Evolutionary conservation across 192 early-diverging fungal species (phyloP).

Genomic region (Coemansia sp.): DNA sequence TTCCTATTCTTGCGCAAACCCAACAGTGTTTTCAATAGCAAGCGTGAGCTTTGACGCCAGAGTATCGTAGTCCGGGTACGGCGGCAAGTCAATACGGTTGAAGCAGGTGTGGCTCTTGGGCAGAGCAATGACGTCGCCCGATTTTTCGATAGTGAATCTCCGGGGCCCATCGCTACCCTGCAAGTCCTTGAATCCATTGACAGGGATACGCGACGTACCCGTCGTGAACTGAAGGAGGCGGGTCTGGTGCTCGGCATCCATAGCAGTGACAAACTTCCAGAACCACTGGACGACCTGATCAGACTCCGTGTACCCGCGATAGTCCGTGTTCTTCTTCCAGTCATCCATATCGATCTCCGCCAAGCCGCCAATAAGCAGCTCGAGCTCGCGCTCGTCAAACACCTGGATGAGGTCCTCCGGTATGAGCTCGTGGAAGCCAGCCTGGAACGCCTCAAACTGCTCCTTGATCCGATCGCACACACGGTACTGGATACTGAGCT

Average conservation of each 20-base stretch:
- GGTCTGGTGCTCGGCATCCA: constrained; percentile 93
- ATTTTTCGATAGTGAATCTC: constrained; percentile 93
- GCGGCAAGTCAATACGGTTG: constrained; percentile 95
- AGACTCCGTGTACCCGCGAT: constrained; percentile 94
- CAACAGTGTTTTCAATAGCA: constrained; percentile 95
- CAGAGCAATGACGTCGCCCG: constrained; percentile 78
- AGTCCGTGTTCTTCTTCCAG: constrained; percentile 99
- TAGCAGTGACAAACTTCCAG: constrained; percentile 86
- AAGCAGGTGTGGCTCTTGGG: constrained; percentile 98
- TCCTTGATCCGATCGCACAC: constrained; percentile 90
- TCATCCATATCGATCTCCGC: constrained; percentile 96
- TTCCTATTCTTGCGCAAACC: constrained; percentile 86
- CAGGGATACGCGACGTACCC: constrained; percentile 95
- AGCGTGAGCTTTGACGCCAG: constrained; percentile 77
- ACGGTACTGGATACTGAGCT: constrained; percentile 85
- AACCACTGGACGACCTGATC: constrained; percentile 96
- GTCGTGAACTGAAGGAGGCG: constrained; percentile 96
- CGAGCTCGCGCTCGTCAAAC: constrained; percentile 97
- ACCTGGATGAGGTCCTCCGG: constrained; percentile 93
- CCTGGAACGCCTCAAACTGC: constrained; percentile 92
- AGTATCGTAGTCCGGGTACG: constrained; percentile 80
- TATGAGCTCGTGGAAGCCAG: constrained; percentile 94
- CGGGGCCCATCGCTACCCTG: constrained; percentile 96
- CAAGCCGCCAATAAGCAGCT: constrained; percentile 95
- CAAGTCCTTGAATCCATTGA: constrained; percentile 98